Evolutionary conservation across 2,329 filamentous ascomycete species (phyloP).

Genomic region (Cladophialophora immunda): DNA sequence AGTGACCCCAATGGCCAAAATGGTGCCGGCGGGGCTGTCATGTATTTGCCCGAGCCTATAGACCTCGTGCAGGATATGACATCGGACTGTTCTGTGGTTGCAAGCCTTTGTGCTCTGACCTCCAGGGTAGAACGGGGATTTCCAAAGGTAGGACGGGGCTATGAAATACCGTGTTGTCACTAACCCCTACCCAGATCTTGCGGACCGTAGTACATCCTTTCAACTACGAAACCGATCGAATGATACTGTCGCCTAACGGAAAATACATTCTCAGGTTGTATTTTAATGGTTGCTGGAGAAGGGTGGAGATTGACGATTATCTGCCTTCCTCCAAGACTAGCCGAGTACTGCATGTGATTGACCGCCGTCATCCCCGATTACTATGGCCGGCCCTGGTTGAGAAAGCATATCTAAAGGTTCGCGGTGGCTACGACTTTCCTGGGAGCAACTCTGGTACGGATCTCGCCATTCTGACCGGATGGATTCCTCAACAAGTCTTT

Average conservation of each 20-base stretch:
- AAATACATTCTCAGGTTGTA: constrained; percentile 93
- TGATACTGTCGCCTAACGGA: constrained; percentile 76
- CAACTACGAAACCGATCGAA: constrained; percentile 65
- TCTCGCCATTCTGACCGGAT: constrained; percentile 89
- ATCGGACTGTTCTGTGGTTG: constrained; percentile 96
- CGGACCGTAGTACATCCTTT: constrained; percentile 79
- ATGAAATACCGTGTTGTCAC: constrained; percentile 22
- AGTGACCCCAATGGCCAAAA: constrained; percentile 43
- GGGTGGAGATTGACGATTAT: constrained; percentile 87
- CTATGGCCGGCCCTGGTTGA: constrained; percentile 93
- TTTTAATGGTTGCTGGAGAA: constrained; percentile 92
- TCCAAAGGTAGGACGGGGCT: constrained; percentile 64
- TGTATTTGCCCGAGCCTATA: constrained; percentile 64
- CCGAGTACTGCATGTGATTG: constrained; percentile 84
- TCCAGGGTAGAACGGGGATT: constrained; percentile 74
- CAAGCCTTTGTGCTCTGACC: constrained; percentile 85
- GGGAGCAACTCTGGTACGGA: constrained; percentile 98
- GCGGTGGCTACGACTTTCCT: constrained; percentile 96
- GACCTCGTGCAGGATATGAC: constrained; percentile 96
- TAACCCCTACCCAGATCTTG: constrained; percentile 64
- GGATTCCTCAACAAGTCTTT: constrained; percentile 96
- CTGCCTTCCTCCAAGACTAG: constrained; percentile 79
- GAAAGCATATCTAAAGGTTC: constrained; percentile 94
- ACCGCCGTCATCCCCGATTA: constrained; percentile 80
- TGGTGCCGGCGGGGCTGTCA: constrained; percentile 55